Evolutionary conservation across 2,329 filamentous ascomycete species (phyloP).

Genomic region (Ceratocystis harringtonii): DNA sequence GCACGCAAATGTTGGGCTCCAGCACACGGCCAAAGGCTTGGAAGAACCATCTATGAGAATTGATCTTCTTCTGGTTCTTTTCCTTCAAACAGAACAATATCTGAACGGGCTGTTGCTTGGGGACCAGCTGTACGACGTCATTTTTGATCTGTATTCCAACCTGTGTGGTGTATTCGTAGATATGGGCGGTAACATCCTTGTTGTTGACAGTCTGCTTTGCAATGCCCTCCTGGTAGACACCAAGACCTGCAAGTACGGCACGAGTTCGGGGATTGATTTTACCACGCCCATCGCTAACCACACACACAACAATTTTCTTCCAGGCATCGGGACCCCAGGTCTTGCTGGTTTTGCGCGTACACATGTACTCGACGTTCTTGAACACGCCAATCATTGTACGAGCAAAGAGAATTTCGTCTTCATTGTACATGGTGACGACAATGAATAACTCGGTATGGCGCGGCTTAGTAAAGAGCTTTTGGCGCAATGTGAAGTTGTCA

Average conservation of each 20-base stretch:
- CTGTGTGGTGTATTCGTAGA: constrained; percentile 89
- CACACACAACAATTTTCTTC: constrained; percentile 99
- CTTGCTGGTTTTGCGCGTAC: constrained; percentile 79
- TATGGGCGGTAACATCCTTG: constrained; percentile 91
- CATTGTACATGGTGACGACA: constrained; percentile 90
- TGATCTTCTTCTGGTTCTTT: constrained; percentile 99
- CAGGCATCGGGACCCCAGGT: constrained; percentile 97
- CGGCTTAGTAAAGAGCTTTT: constrained; percentile 81
- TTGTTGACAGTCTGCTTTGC: constrained; percentile 95
- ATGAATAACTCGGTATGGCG: constrained; percentile 78
- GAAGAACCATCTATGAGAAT: constrained; percentile 98
- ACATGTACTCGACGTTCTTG: constrained; percentile 99
- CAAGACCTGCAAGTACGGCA: constrained; percentile 79
- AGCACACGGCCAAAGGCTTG: constrained; percentile 85
- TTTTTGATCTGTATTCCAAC: constrained; percentile 82
- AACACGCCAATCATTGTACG: constrained; percentile 93
- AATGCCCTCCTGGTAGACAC: constrained; percentile 95
- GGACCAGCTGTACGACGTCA: constrained; percentile 68
- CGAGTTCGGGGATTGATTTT: constrained; percentile 92
- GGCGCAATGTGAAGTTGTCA: constrained; percentile 78
- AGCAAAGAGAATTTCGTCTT: constrained; percentile 90
- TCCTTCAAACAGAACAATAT: constrained; percentile 97
- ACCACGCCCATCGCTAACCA: constrained; percentile 89
- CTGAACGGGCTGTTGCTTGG: constrained; percentile 80
- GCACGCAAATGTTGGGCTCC: constrained; percentile 90